Evolutionary conservation across 2,329 filamentous ascomycete species (phyloP).

Genomic region (Lachnellula hyalina): DNA sequence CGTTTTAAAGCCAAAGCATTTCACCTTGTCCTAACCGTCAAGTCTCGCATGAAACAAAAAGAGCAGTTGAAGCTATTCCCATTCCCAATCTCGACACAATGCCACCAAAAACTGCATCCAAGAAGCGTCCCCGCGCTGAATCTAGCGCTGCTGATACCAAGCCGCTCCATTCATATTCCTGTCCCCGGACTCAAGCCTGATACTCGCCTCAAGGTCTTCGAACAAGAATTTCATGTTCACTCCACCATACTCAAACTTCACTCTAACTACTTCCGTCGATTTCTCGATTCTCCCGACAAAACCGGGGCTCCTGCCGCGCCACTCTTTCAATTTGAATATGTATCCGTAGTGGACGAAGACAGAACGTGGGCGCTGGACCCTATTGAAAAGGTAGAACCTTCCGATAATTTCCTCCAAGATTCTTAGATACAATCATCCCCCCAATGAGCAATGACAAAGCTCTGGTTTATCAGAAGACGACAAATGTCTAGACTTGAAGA

Average conservation of each 20-base stretch:
- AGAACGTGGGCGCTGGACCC: neutral
- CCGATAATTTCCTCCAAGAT: neutral
- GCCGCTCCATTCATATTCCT: neutral
- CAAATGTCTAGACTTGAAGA: too few species aligned
- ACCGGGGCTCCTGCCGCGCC: neutral
- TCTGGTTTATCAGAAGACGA: too few species aligned
- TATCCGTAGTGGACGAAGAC: neutral
- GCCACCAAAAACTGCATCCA: neutral
- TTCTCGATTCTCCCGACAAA: slow-evolving; percentile 6
- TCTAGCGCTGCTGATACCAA: neutral
- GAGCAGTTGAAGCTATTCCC: neutral
- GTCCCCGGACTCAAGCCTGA: neutral
- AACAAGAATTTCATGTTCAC: slow-evolving; percentile 10
- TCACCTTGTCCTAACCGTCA: too few species aligned
- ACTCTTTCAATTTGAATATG: neutral
- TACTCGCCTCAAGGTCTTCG: slow-evolving; percentile 2
- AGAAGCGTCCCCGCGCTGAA: neutral
- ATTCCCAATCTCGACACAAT: neutral
- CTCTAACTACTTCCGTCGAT: slow-evolving; percentile 7
- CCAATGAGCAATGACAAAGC: too few species aligned
- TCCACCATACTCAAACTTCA: slow-evolving; percentile 9
- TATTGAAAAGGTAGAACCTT: neutral
- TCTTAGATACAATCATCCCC: neutral
- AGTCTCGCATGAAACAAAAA: neutral
- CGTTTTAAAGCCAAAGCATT: neutral